phyloP scores from a whole-genome alignment of 2,329 filamentous ascomycete genomes.

The Ceratocystis ficicola region DNA sequence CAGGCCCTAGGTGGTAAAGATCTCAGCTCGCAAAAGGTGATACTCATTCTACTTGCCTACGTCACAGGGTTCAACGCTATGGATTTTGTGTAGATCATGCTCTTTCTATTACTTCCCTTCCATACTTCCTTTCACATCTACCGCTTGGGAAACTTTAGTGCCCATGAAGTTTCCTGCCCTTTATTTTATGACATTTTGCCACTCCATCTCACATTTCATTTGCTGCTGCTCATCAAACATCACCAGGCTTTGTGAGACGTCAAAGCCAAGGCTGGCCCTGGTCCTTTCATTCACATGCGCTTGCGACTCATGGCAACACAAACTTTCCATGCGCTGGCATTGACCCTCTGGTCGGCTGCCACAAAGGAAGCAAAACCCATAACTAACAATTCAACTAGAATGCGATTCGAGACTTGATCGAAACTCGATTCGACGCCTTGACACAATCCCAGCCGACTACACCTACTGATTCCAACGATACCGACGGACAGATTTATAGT shows the following conservation, averaged over 20 bases:
- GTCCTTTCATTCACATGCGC: background rate
- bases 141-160: background rate
- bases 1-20: conserved; percentile 44
- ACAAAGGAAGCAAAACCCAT: background rate
- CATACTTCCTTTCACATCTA: background rate
- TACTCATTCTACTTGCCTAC: conserved; percentile 9
- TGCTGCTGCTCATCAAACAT: background rate
- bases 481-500: conserved; percentile 29
- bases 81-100: background rate
- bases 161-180: background rate
- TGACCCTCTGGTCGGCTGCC: background rate
- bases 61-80: background rate
- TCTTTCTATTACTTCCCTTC: background rate
- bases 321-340: background rate
- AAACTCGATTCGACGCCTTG: conserved; percentile 60
- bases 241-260: background rate
- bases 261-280: background rate
- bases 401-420: conserved; percentile 60
- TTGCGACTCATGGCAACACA: background rate
- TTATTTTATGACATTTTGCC: background rate
- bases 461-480: conserved; percentile 28
- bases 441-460: conserved; percentile 36
- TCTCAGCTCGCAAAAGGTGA: conserved; percentile 47
- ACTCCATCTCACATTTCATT: background rate
- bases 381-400: conserved; percentile 34